Base-by-base conservation (phyloP, 768 basidiomycete genomes). In the Amanita muscaria region DNA sequence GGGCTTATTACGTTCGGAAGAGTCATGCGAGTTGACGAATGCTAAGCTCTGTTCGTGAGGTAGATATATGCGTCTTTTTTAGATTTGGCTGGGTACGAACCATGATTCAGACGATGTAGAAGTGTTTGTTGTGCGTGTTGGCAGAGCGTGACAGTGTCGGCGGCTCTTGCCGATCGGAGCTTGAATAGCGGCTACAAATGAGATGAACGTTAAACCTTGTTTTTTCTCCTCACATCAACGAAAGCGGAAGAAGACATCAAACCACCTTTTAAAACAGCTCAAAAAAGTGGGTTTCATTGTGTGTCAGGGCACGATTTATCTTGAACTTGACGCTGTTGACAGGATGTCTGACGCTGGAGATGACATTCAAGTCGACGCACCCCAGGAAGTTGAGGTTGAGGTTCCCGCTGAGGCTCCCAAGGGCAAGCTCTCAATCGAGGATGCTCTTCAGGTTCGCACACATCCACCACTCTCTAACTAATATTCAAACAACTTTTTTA, bases 261-360 rank as follows among this genome's bases (percentile, higher is more conserved):
- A 7, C 8, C 27, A 29, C 19, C 11, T 16, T 21, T 36, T 12
- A 40, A 31, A 31, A 29, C 19, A 7, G 14, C 21, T n/a, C 9
- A 40, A 31, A 30, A 42, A 42, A 33, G 29, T 31, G 12, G 23
- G 41, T 32, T 27, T 35, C 34, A 35, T 74, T 73, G 67, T 71
- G 56, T 43, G 64, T n/a, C n/a, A 57, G 15, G 23, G 32, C 9
- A 3, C 12, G 23, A 7, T 10, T 25, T 15, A 25, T 18, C 3
- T 14, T 5, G 7, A 15, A 59, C 25, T 36, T 34, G 8, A 33
- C 3, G 8, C 5, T 45, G 40, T 38, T 47, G 25, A 22, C 41
- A 83, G 77, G 75, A 91, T 91, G 88, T 91, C 88, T 86, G 87
- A 91, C 85, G 88, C 88, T 88, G 88, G 86, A 88, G 88, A 91